phyloP scores from a whole-genome alignment of 2,329 filamentous ascomycete species.

The Colletotrichum sp. region DNA sequence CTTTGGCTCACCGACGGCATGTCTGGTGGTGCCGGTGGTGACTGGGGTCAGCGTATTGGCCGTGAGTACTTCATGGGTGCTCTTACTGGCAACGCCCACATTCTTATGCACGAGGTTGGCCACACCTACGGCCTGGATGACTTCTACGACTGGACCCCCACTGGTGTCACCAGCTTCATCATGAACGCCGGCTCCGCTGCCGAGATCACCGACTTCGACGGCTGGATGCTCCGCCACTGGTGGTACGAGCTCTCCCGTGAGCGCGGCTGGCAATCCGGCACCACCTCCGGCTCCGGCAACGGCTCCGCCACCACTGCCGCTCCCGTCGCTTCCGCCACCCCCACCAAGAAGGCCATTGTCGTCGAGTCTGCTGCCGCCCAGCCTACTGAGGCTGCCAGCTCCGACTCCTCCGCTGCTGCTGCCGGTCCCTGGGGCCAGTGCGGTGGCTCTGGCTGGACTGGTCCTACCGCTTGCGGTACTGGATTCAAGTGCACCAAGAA shows the following conservation, averaged over 20 bases:
- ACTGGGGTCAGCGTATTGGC: constrained; percentile 52
- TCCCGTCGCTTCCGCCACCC: neutral
- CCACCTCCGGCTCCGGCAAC: neutral
- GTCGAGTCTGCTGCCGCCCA: neutral
- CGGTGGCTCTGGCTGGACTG: constrained; percentile 28
- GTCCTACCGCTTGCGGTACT: constrained; percentile 26
- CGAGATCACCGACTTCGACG: constrained; percentile 51
- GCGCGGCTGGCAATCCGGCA: constrained; percentile 29
- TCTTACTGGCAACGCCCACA: constrained; percentile 44
- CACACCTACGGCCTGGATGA: constrained; percentile 49
- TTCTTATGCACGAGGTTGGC: constrained; percentile 51
- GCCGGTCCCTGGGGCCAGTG: constrained; percentile 28
- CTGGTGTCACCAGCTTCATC: constrained; percentile 45
- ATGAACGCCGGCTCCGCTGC: constrained; percentile 48
- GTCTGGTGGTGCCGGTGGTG: constrained; percentile 46
- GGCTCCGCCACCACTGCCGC: neutral
- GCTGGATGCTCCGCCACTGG: constrained; percentile 54
- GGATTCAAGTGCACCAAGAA: constrained; percentile 27
- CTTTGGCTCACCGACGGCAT: constrained; percentile 54
- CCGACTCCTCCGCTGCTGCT: neutral
- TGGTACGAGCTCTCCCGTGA: constrained; percentile 40
- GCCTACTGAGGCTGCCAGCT: neutral
- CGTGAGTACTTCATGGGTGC: constrained; percentile 46
- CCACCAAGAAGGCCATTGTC: neutral
- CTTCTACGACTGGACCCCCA: constrained; percentile 45